Percentiles rank a stretch among this genome's conserved stretches.
Conservation (phyloP, 2,329 filamentous ascomycete species). For the Sarocladium strictum region DNA sequence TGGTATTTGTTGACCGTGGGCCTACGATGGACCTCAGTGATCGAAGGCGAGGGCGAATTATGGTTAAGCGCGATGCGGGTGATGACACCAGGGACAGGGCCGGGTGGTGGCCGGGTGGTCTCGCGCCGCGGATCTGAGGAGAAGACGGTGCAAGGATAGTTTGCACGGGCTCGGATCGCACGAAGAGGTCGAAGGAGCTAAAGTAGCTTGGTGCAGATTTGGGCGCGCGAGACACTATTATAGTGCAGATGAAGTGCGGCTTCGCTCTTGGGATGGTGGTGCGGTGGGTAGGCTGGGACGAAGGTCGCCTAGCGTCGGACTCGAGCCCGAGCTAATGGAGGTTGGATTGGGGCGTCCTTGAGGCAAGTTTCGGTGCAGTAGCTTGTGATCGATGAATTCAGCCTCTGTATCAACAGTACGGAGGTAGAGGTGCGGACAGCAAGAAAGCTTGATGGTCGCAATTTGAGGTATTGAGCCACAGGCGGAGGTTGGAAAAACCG, state of each 20-base stretch:
- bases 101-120: conserved; percentile 16
- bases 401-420: background rate
- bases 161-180: conserved; percentile 23
- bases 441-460: background rate
- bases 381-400: background rate
- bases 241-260: conserved; percentile 23
- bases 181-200: conserved; percentile 22
- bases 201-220: conserved; percentile 24
- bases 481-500: conserved; percentile 3
- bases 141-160: conserved; percentile 26
- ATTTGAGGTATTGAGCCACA: background rate
- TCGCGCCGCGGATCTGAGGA: conserved; percentile 26
- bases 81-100: conserved; percentile 26
- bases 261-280: conserved; percentile 15
- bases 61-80: conserved; percentile 23
- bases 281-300: conserved; percentile 19
- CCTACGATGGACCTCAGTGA: background rate
- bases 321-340: conserved; percentile 17
- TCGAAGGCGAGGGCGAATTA: conserved; percentile 6
- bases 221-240: conserved; percentile 32
- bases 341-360: conserved; percentile 15
- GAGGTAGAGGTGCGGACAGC: background rate
- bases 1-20: conserved; percentile 7
- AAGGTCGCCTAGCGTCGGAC: conserved; percentile 30
- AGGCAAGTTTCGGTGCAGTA: background rate